Evolutionary conservation across 768 basidiomycete species (phyloP).

Genomic region (Podaxis sp.): DNA sequence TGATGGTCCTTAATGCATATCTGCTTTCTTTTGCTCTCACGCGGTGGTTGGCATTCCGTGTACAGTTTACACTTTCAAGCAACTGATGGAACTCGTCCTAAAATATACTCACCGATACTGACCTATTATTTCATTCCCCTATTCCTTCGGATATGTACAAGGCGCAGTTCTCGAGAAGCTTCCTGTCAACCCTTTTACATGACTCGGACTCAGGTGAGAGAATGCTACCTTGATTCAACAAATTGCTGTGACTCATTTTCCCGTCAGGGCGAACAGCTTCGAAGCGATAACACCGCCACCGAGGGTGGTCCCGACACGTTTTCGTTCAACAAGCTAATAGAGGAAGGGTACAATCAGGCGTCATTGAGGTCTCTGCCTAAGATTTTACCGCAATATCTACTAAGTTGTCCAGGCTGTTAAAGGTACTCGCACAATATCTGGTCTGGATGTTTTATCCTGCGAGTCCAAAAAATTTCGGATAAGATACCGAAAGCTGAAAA

Average conservation of each 20-base stretch:
- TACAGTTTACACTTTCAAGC: conserved; percentile 63
- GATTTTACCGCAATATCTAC: conserved; percentile 55
- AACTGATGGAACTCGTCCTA: conserved; percentile 67
- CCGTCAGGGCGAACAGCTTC: conserved; percentile 61
- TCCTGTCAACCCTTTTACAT: conserved; percentile 67
- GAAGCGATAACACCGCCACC: conserved; percentile 54
- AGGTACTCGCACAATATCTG: background rate
- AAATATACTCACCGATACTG: conserved; percentile 50
- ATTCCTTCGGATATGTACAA: conserved; percentile 61
- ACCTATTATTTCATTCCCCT: conserved; percentile 66
- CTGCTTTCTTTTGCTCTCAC: background rate
- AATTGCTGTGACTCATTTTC: conserved; percentile 1
- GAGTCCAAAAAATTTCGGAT: background rate
- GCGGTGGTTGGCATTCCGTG: background rate
- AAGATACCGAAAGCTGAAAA: background rate
- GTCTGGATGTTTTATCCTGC: background rate
- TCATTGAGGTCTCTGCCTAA: conserved; percentile 49
- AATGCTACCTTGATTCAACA: background rate
- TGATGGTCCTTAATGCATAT: too few species aligned
- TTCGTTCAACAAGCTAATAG: conserved; percentile 39
- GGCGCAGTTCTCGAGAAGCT: conserved; percentile 62
- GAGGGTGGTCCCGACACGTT: conserved; percentile 28
- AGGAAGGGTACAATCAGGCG: conserved; percentile 30
- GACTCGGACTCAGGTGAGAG: conserved; percentile 62
- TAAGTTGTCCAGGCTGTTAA: background rate